Base-by-base conservation (phyloP, 495 filamentous ascomycete species). In the Amniculicola lignicola region DNA sequence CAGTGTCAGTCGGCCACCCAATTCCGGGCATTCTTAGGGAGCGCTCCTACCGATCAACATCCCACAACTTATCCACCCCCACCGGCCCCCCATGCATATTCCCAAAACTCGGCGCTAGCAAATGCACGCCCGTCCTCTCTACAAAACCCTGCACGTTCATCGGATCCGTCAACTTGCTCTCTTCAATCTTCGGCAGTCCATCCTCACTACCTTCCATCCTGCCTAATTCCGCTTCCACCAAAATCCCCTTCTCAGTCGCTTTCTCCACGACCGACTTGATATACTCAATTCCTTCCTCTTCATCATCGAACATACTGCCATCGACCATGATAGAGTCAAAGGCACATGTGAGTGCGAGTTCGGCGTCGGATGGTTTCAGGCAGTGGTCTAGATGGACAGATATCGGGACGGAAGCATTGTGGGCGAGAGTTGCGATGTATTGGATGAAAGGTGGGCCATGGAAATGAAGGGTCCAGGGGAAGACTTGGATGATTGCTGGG, bases 241-340 rank as follows among this genome's bases (percentile, higher is more conserved):
- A 41, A 23, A 41, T 40, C 4, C 49, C 49, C 21, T 41, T 33
- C 35, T 40, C 23, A 6, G 24, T 5, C 9, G 6, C 33, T 29
- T 29, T 16, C 21, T 52, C 36, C 14, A 52, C 33, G 35, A 52
- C 33, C 3, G 14, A 16, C 37, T 40, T 52, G 4, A 52, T 37
- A 19, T 52, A 52, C 4, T 24, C 37, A n/a, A 52, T 52, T 12
- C 24, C 42, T 16, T 27, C 35, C n/a, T n/a, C n/a, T 42, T 52
- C 49, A n/a, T 52, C 49, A 16, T 52, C 49, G 36, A 52, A 52
- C 36, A 52, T 27, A 3, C 35, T 24, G 35, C 49, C 49, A 23
- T 89, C 86, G 40, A 87, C 81, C 86, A 90, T 89, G 76, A 90
- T 89, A 65, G 79, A 82, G 70, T 90, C 86, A 65, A 88, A 90